Percentiles rank a stretch among this genome's conserved stretches.
Evolutionary conservation across 352 stramenopile species (phyloP).

Genomic region (Phytophthora cactorum): DNA sequence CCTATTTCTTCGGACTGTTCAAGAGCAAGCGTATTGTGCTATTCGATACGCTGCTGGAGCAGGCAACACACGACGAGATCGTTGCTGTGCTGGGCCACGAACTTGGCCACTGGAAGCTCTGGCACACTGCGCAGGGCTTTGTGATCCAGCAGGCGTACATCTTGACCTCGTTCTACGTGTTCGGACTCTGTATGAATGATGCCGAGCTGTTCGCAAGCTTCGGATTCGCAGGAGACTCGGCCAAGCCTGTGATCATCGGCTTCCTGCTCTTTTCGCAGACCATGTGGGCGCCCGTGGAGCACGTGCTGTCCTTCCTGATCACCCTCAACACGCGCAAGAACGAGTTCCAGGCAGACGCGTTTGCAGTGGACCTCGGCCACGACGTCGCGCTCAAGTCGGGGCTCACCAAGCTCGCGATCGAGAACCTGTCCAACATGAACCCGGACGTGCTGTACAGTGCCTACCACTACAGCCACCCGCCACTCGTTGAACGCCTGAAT

Average conservation of each 20-base stretch:
- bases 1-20: constrained; percentile 94
- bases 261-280: constrained; percentile 88
- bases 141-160: constrained; percentile 92
- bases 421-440: constrained; percentile 98
- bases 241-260: constrained; percentile 78
- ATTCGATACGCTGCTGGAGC: constrained; percentile 97
- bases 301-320: constrained; percentile 74
- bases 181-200: constrained; percentile 84
- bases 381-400: constrained; percentile 92
- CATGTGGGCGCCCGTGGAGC: constrained; percentile 82
- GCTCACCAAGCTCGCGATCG: constrained; percentile 96
- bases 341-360: constrained; percentile 93
- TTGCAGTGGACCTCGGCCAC: constrained; percentile 93
- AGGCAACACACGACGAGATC: constrained; percentile 94
- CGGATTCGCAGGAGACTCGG: constrained; percentile 57
- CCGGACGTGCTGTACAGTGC: constrained; percentile 94
- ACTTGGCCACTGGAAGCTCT: constrained; percentile 97
- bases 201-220: constrained; percentile 79
- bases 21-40: constrained; percentile 98
- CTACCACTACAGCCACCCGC: constrained; percentile 98
- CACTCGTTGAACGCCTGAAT: constrained; percentile 94
- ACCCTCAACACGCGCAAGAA: constrained; percentile 85
- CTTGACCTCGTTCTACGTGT: constrained; percentile 79
- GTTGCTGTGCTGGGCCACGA: constrained; percentile 97
- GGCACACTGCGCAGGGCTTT: constrained; percentile 95